These are phyloP conservation scores for Daldinia eschscholtzii DNA, from an alignment of 2,329 filamentous ascomycete genomes.

Conservation along the genomic window DNA sequence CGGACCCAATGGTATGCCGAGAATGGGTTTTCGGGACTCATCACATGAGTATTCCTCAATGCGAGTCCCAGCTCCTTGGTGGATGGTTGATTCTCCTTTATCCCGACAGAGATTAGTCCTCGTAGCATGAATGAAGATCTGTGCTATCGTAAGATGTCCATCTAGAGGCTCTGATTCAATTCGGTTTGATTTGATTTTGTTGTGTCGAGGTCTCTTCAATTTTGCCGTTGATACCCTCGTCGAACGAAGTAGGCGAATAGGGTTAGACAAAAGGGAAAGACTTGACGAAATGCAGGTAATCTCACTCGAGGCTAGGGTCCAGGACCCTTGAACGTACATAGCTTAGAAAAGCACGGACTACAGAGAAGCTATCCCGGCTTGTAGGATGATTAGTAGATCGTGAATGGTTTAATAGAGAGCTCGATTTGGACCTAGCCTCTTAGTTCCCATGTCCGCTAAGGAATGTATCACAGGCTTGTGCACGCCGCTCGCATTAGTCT, in stretches of 20 bases:
- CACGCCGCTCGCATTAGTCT: slow-evolving; percentile 15
- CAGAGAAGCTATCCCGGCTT: slow-evolving; percentile 26
- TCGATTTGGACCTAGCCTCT: slow-evolving; percentile 32
- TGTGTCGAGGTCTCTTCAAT: slow-evolving; percentile 31
- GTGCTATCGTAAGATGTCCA: slow-evolving; percentile 30
- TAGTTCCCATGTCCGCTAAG: slow-evolving; percentile 26
- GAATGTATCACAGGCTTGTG: slow-evolving; percentile 13
- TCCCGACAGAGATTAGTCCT: slow-evolving; percentile 38
- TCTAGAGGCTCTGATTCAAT: slow-evolving; percentile 39
- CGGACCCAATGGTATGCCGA: slow-evolving; percentile 39
- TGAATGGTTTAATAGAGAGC: slow-evolving; percentile 26
- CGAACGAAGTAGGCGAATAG: slow-evolving; percentile 42
- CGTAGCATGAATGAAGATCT: slow-evolving; percentile 39
- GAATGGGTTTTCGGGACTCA: slow-evolving; percentile 31
- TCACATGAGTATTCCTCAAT: slow-evolving; percentile 47
- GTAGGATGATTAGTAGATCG: slow-evolving; percentile 39
- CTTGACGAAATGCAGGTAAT: slow-evolving; percentile 42
- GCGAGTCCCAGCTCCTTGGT: slow-evolving; percentile 39
- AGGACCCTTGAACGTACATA: slow-evolving; percentile 30
- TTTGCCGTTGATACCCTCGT: slow-evolving; percentile 33
- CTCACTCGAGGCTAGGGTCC: slow-evolving; percentile 32
- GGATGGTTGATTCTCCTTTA: slow-evolving; percentile 44
- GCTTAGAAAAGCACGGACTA: slow-evolving; percentile 23
- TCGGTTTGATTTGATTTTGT: neutral
- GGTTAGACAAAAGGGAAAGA: slow-evolving; percentile 34